A percentile compares a stretch with the other conserved stretches of the same genome.
phyloP scores from a whole-genome alignment of 192 early-diverging fungal genomes.

The Coemansia sp. region DNA sequence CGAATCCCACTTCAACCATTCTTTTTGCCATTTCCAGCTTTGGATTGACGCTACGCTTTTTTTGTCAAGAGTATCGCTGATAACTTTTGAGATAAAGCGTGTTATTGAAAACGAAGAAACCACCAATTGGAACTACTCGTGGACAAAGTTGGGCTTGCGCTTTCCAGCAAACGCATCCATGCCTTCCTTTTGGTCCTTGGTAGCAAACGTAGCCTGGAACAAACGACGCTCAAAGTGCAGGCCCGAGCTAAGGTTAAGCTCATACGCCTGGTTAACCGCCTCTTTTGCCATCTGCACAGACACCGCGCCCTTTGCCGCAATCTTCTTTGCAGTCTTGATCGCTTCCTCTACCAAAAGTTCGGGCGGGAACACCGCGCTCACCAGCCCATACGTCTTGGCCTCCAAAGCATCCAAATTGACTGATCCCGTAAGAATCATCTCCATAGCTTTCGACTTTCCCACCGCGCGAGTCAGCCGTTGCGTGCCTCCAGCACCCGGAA shows the following conservation, averaged over 20 bases:
- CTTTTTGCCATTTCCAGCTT: neutral
- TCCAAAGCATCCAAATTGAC: conserved; percentile 81
- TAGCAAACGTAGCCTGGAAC: conserved; percentile 90
- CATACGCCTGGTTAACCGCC: conserved; percentile 91
- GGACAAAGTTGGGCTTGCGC: conserved; percentile 78
- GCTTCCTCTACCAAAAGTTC: conserved; percentile 84
- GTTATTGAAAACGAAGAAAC: neutral
- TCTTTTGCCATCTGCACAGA: conserved; percentile 95
- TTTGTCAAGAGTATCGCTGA: neutral
- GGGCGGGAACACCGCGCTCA: conserved; percentile 85
- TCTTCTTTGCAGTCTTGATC: conserved; percentile 84
- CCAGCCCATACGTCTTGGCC: conserved; percentile 79
- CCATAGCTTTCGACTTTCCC: conserved; percentile 99
- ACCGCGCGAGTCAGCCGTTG: conserved; percentile 86
- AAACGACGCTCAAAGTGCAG: conserved; percentile 88
- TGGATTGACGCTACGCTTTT: neutral
- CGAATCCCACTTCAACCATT: conserved; percentile 11
- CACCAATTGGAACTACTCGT: conserved; percentile 58
- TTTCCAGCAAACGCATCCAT: conserved; percentile 94
- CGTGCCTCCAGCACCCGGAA: conserved; percentile 85
- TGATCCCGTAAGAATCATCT: conserved; percentile 85
- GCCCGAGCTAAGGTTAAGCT: conserved; percentile 80
- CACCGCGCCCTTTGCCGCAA: conserved; percentile 82
- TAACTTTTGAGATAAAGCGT: neutral
- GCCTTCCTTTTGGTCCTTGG: conserved; percentile 94